These are phyloP conservation scores for Podospora didyma DNA, from an alignment of 495 filamentous ascomycete genomes.

Conservation along the genomic window DNA sequence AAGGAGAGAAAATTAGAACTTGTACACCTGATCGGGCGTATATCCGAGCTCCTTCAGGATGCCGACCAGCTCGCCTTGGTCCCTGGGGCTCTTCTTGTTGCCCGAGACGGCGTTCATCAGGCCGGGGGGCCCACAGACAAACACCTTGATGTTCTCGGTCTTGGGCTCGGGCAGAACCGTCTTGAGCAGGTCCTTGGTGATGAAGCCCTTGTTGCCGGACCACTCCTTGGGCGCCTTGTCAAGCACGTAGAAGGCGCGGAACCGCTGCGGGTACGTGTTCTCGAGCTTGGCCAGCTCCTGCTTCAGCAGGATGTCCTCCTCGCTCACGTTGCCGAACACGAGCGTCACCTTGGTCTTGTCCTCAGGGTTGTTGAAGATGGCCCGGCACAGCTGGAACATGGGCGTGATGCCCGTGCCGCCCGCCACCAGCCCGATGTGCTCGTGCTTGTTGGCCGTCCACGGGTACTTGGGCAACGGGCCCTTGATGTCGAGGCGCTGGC, in stretches of 20 bases:
- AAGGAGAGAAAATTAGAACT: slow-evolving; percentile 60
- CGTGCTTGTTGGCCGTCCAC: slow-evolving; percentile 90
- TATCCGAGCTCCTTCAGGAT: slow-evolving; percentile 88
- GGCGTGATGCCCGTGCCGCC: slow-evolving; percentile 96
- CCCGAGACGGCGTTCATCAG: slow-evolving; percentile 93
- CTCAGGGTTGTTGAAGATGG: slow-evolving; percentile 92
- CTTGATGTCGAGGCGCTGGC: slow-evolving; percentile 83
- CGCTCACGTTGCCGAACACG: slow-evolving; percentile 80
- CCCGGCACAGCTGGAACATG: slow-evolving; percentile 76
- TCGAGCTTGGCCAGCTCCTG: slow-evolving; percentile 75
- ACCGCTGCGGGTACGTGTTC: slow-evolving; percentile 89
- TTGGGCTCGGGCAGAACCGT: slow-evolving; percentile 88
- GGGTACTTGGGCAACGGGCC: slow-evolving; percentile 92
- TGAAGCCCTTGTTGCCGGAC: slow-evolving; percentile 69
- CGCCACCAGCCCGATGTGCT: slow-evolving; percentile 86
- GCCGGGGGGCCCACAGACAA: slow-evolving; percentile 83
- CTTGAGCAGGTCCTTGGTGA: slow-evolving; percentile 87
- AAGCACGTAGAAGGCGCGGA: slow-evolving; percentile 84
- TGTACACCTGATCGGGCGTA: slow-evolving; percentile 90
- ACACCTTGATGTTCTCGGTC: slow-evolving; percentile 85
- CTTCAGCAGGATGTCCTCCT: slow-evolving; percentile 87
- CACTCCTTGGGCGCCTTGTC: slow-evolving; percentile 82
- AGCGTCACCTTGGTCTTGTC: slow-evolving; percentile 96
- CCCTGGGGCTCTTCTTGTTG: slow-evolving; percentile 77
- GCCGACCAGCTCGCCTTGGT: slow-evolving; percentile 88